Base-by-base conservation (phyloP, 352 stramenopile species). In the Phytophthora tentaculata region DNA sequence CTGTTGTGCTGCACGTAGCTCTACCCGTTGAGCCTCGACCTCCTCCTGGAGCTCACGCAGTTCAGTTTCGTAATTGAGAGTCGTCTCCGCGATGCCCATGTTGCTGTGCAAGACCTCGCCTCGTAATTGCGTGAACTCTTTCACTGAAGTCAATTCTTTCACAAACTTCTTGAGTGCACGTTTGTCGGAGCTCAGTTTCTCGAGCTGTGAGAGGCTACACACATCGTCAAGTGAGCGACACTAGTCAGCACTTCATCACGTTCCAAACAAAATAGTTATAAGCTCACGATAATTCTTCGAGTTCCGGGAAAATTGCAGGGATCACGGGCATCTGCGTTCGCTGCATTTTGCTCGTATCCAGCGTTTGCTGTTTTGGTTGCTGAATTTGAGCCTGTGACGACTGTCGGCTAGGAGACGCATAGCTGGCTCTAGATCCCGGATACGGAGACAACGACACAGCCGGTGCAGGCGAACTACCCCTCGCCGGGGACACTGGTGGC, bases 51-150 rank as follows among this genome's bases (percentile, higher is more conserved):
- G 67, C 10, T 72, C 72, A 3, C 69, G 76, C 63, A 94, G 56
- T 26, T 79, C 69, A 8, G 28, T 69, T 37, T 95, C 85, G 64
- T 89, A 81, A 8, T 57, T 59, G 1, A 95, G 76, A 52, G 86
- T 91, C 44, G 79, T 86, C 54, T 91, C 79, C 19, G 87, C 87
- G 54, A 90, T 90, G 26, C 70, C 69, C 69, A 91, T 90, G 62
- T 95, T 95, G 63, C 84, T 88, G 24, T 76, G 80, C 71, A 95
- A 82, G 19, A 94, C 77, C 45, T 94, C 84, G 45, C 91, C 84
- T 24, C 85, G 81, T 4, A 94, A 56, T 56, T 89, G 82, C 32
- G 80, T 78, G 39, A 95, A 95, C 48, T 91, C 81, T 28, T 90
- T 73, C 0, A 92, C 81, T 1, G 67, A 78, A 44, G 81, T 68